Conservation (phyloP, 495 filamentous ascomycete genomes). For the Chaetomium tenue region DNA sequence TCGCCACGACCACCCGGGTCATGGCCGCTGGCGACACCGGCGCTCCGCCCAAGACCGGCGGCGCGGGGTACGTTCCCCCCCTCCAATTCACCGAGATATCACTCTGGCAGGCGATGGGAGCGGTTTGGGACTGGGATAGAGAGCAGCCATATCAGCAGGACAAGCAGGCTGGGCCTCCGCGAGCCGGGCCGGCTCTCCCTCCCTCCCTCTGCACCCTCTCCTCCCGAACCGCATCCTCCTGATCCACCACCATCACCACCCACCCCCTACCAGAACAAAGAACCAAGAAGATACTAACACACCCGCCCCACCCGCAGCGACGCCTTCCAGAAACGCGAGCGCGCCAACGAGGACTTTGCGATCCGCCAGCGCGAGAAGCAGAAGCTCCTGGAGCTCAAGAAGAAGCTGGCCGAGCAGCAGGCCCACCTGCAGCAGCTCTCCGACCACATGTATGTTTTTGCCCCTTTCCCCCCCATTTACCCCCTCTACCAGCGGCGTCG, state of each 20-base stretch:
- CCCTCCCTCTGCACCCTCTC: too few species aligned
- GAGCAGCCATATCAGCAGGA: neutral
- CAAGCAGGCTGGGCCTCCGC: neutral
- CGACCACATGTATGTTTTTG: constrained; percentile 65
- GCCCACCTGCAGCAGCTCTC: constrained; percentile 79
- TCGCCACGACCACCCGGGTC: constrained; percentile 60
- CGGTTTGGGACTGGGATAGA: neutral
- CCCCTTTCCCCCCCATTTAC: neutral
- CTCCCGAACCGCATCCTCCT: neutral
- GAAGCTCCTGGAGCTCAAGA: constrained; percentile 73
- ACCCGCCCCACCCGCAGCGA: constrained; percentile 57
- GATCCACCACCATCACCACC: neutral
- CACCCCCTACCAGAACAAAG: neutral
- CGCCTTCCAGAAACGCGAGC: constrained; percentile 86
- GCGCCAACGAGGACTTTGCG: constrained; percentile 77
- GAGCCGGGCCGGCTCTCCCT: too few species aligned
- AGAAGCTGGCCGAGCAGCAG: constrained; percentile 76
- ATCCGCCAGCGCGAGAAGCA: constrained; percentile 80
- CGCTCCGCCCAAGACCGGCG: constrained; percentile 52
- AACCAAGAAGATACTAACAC: neutral
- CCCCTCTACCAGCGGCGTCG: neutral
- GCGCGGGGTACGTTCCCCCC: constrained; percentile 42
- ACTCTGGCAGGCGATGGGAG: neutral
- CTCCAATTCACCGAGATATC: neutral
- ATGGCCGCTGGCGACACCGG: constrained; percentile 71